Evolutionary conservation across 2,329 filamentous ascomycete species (phyloP), one percentile per base, ranked within the genome.

Genomic region (Ceratocystis harringtonii): DNA sequence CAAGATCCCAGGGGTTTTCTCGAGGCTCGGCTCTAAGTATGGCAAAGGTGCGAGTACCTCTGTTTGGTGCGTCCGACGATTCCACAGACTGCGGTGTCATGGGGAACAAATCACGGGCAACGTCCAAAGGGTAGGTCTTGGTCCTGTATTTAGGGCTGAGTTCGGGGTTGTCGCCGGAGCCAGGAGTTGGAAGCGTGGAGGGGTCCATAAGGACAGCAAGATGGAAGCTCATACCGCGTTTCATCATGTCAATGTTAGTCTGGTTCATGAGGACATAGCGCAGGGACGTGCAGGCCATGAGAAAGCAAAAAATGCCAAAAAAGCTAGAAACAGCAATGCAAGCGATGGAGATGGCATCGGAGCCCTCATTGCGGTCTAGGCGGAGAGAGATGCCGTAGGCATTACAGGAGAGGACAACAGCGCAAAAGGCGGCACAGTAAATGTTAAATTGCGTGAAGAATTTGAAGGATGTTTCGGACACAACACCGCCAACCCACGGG

Each of bases 401-500:
- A 68, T 84, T 77, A 0, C 86, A 79, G 25, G 84, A 81, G 62
- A 95, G 75, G 8, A 82, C 75, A 67, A 89, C 81, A 2, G 78
- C 74, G 69, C 86, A 90, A 70, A 86, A 89, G 3, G 90, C 70
- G 3, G 83, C 76, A 1, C 84, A 84, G 73, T 94, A 96, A 55
- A 83, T 80, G 17, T 85, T 84, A 72, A 96, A 96, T 70, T 96
- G 94, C 10, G 91, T 78, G 72, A 99, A 97, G 75, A 90, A 96
- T 71, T 96, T 96, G 77, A 92, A 92, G 1, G 87, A 82, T 84
- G 84, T 91, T 73, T 96, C 92, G 0, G 85, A 88, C 8, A 99
- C 86, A 69, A 96, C 89, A 25, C 92, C 94, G 3, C 92, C 92
- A n/a, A 95, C 92, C 88, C 88, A 97, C 0, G 92, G 94, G 72